Evolutionary conservation across 2,329 filamentous ascomycete species (phyloP), one percentile per base, ranked within the genome.

Genomic region (Monosporascus sp.): DNA sequence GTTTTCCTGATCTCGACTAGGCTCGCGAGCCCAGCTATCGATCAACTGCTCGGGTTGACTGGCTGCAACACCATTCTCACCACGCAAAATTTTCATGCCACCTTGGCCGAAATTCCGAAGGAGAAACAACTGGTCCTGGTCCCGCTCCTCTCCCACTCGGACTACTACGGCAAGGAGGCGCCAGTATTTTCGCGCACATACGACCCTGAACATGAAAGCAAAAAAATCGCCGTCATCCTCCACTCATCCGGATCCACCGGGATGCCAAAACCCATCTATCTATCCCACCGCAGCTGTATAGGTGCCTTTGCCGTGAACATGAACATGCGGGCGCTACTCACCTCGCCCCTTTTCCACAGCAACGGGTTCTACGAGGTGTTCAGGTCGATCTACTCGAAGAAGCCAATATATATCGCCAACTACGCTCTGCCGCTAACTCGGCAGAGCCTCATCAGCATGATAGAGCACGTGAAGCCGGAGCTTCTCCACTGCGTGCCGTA

Each of bases 401-500:
- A 76, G 50, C 63, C 70, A 3, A 74, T 78, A 40, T 74, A 75
- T 53, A 66, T 81, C 51, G 76, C 75, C 59, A 79, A 77, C 52
- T 71, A 76, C 5, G 68, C 67, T 7, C 59, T 81, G 22, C 79
- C 80, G 1, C 63, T 82, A 20, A 80, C 80, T 0, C 71, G 69
- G 3, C 65, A 67, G 24, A 70, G 71, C 37, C 61, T 80, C 8
- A 61, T 78, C 0, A 64, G 68, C 20, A 73, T 71, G 3, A 66
- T 80, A 63, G 61, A 67, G 2, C 62, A 64, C 0, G 61, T 72
- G 24, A 63, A 73, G 40, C 72, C 76, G 1, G 71, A 83, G 49
- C 73, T 78, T 40, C 73, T 84, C 49, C 77, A 81, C 55, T 74
- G 71, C 24, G 82, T 85, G 2, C 82, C 82, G 0, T 85, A 84